Percentiles rank a stretch among this genome's conserved stretches.
These are phyloP conservation scores for Trichoderma virens DNA, from an alignment of 495 filamentous ascomycete genomes.

Conservation along the genomic window DNA sequence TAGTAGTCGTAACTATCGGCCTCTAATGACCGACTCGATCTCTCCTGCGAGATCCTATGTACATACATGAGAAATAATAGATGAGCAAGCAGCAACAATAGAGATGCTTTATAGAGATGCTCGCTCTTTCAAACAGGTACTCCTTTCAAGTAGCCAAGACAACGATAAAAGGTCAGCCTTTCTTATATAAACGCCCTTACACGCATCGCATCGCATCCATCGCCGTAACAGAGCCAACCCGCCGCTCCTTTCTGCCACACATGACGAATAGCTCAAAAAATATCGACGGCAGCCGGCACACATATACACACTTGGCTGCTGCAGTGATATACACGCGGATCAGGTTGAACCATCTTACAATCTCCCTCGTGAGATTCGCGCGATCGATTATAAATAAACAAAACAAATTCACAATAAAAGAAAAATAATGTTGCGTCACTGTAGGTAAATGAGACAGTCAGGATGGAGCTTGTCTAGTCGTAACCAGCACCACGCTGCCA, in stretches of 20 bases:
- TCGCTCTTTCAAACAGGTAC: neutral
- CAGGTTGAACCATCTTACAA: neutral
- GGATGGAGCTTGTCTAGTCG: conserved; percentile 20
- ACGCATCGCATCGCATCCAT: conserved; percentile 4
- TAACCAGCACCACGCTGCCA: conserved; percentile 53
- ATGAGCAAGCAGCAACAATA: neutral
- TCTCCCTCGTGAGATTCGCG: neutral
- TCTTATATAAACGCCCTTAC: conserved; percentile 4
- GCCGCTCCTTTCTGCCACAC: neutral
- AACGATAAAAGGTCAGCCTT: conserved; percentile 4
- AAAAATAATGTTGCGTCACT: neutral
- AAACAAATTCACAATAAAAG: neutral
- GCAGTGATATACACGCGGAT: neutral
- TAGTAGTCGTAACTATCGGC: conserved; percentile 5
- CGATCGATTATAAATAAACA: neutral
- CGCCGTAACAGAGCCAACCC: neutral
- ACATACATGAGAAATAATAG: conserved; percentile 6
- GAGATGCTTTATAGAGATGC: neutral
- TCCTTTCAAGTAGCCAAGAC: neutral
- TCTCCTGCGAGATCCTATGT: conserved; percentile 1
- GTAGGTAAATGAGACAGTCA: neutral
- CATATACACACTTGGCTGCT: neutral
- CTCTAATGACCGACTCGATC: conserved; percentile 1
- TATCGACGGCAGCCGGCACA: neutral
- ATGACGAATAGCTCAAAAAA: neutral